These are phyloP conservation scores for Sapria himalayana DNA, from an alignment of 345 rosid species.

Conservation along the genomic window DNA sequence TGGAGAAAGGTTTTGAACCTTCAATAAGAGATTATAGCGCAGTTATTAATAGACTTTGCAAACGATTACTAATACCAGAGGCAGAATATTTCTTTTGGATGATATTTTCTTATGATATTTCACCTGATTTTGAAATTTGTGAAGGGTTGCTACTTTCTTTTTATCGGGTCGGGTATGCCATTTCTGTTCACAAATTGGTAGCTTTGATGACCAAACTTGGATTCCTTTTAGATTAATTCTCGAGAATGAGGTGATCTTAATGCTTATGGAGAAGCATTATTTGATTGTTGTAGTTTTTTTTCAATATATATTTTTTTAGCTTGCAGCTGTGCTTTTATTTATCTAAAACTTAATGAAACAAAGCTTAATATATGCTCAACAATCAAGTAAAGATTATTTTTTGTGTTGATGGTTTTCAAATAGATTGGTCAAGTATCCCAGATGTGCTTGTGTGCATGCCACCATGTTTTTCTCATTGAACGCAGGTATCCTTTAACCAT, in stretches of 20 bases:
- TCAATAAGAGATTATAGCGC: conserved; percentile 49
- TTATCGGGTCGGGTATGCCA: conserved; percentile 13
- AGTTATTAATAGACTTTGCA: conserved; percentile 52
- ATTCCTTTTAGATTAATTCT: conserved; percentile 13
- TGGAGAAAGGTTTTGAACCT: conserved; percentile 35
- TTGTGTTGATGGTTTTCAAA: too few species aligned
- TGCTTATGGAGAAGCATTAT: too few species aligned
- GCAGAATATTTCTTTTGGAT: conserved; percentile 26
- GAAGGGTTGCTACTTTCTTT: conserved; percentile 25
- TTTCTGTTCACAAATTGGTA: conserved; percentile 17
- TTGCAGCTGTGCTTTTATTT: too few species aligned
- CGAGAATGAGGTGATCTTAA: conserved; percentile 5
- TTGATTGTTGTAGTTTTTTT: too few species aligned
- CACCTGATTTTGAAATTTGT: conserved; percentile 43
- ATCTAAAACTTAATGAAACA: too few species aligned
- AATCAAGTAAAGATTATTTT: too few species aligned
- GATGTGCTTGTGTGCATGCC: too few species aligned
- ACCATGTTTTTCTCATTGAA: too few species aligned
- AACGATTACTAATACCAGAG: conserved; percentile 17
- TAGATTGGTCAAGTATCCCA: too few species aligned
- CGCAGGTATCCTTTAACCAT: too few species aligned
- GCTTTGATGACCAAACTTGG: conserved; percentile 33
- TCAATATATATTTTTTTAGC: too few species aligned
- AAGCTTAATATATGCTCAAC: too few species aligned
- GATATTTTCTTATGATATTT: conserved; percentile 35